Conservation (phyloP, 2,329 filamentous ascomycete genomes). For the Trichothecium roseum region DNA sequence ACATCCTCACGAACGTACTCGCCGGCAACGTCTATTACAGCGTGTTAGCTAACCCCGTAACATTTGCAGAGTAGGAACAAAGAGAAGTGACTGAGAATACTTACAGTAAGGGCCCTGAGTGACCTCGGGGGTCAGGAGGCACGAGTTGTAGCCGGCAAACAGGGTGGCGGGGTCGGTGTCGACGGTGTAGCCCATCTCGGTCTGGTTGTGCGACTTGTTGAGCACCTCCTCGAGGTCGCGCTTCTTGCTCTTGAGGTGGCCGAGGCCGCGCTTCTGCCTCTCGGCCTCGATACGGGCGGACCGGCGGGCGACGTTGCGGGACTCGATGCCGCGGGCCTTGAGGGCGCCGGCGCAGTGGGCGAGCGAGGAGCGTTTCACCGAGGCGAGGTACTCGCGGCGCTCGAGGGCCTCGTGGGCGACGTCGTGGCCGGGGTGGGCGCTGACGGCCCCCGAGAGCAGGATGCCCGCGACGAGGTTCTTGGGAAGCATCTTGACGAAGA, state of each 20-base stretch:
- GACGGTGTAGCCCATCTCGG: slow-evolving; percentile 18
- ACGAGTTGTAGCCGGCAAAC: slow-evolving; percentile 29
- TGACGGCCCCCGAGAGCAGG: too few species aligned
- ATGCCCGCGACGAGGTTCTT: too few species aligned
- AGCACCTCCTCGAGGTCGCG: slow-evolving; percentile 22
- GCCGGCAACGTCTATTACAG: slow-evolving; percentile 20
- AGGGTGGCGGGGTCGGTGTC: slow-evolving; percentile 19
- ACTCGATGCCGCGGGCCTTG: slow-evolving; percentile 37
- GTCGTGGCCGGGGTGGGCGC: slow-evolving; percentile 40
- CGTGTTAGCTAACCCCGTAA: too few species aligned
- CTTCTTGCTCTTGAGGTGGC: too few species aligned
- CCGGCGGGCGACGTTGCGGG: slow-evolving; percentile 40
- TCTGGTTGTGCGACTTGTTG: slow-evolving; percentile 24
- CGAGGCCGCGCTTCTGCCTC: slow-evolving; percentile 22
- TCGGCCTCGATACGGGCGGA: slow-evolving; percentile 27
- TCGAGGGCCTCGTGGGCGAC: slow-evolving; percentile 35
- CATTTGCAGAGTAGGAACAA: too few species aligned
- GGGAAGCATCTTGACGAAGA: too few species aligned
- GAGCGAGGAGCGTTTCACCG: slow-evolving; percentile 27
- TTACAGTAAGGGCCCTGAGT: slow-evolving; percentile 37
- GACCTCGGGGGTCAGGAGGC: slow-evolving; percentile 37
- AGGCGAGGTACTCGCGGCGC: slow-evolving; percentile 31
- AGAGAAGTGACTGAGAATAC: too few species aligned
- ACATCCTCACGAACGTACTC: slow-evolving; percentile 25
- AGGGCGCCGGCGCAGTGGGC: slow-evolving; percentile 32